Base-by-base conservation (phyloP, 2,329 filamentous ascomycete species). In the Xylariaceae sp. region DNA sequence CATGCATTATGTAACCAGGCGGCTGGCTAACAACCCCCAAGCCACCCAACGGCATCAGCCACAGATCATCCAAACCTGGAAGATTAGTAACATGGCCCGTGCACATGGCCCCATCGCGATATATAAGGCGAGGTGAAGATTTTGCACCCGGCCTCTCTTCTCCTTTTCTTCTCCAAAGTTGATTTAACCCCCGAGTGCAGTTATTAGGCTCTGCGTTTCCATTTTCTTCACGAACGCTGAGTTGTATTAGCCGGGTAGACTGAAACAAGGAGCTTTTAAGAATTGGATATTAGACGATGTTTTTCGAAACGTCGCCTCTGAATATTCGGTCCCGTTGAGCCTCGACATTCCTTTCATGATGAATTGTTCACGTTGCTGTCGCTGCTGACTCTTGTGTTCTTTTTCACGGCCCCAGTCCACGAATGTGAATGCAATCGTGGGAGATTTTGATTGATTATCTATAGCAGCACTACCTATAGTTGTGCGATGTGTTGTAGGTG, bases 281-380 rank as follows among this genome's bases (percentile, higher is more conserved):
- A 83, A 84, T 83, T 82, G 79, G 76, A 72, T 76, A 80, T 73
- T 80, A 76, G 76, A 73, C 65, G 63, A 58, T 29, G 44, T 47
- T 61, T 56, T 53, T 57, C 42, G 54, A 54, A 61, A 41, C 19
- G 51, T 57, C 58, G 66, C 63, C 66, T 66, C 60, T 80, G 69
- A 72, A 65, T 78, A 74, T 75, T 75, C 79, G 77, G 76, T 83
- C 79, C 80, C 80, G 80, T 84, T 82, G 78, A 81, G 80, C 59
- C 53, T 61, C 59, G 59, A 61, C 59, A 61, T 60, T 39, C 45
- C 13, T 34, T 34, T 34, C 13, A 42, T 42, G 40, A 42, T 42
- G 40, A 42, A 21, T 13, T 22, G 21, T 42, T 42, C 40, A 6
- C 40, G 21, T n/a, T 26, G 21, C 15, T 29, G 39, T 13, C 18